Evolutionary conservation across 768 basidiomycete species (phyloP), one percentile per base, ranked within the genome.

Genomic region (Rubroboletus satanas): DNA sequence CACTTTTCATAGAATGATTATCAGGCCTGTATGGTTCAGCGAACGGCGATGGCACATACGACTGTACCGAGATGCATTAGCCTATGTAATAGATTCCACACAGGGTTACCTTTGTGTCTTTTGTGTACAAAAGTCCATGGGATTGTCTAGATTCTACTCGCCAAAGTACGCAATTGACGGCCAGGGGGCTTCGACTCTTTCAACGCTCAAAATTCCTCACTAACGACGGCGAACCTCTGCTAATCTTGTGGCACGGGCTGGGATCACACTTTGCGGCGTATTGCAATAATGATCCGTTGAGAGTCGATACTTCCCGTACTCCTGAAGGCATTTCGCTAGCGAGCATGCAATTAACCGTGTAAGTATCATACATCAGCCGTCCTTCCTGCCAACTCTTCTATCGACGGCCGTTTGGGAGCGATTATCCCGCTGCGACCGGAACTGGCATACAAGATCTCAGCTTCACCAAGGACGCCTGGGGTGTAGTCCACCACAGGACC

Each of bases 371-470:
- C 62, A 65, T 46, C 62, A 29, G 49, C 42, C 58, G 59, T 58
- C 56, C 33, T 60, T 32, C 29, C 32, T 41, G 61, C 60, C 56
- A 58, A 38, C 39, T 64, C 69, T 43, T 60, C 65, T 56, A 65
- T 55, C 44, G 71, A 57, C 0, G 54, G 66, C 10, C 69, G 69
- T 57, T 62, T 71, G 35, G 73, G 72, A 37, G 66, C 68, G n/a
- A 64, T 41, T 37, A 66, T 68, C 38, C 62, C 68, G 61, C 79
- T 85, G 62, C 78, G 82, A 23, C 83, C 86, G 1, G 86, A 82
- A 66, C 87, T 88, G 49, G 78, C 84, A 65, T 87, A 85, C 67
- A 82, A 69, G 29, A 88, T 75, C 71, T 92, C 89, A 5, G 84
- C 74, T 62, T 80, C 78, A 14, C 79, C 81, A 26, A 89, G 66